Evolutionary conservation across 2,329 filamentous ascomycete genomes (phyloP), one percentile per base, ranked within the genome.

Genomic region (Claviceps africana): DNA sequence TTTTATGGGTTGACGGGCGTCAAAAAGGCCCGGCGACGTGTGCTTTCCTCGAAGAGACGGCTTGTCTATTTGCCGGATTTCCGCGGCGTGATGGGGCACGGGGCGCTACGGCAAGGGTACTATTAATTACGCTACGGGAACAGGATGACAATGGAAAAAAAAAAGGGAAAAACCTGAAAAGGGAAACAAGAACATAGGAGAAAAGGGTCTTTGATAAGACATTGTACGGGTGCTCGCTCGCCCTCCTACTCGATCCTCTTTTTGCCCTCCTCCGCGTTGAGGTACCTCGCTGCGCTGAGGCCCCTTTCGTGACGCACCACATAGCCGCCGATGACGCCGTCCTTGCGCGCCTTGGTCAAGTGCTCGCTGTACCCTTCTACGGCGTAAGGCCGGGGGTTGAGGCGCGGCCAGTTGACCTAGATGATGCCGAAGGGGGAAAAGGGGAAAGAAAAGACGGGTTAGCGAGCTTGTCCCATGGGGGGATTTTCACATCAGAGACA

Each of bases 321-420:
- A 55, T 95, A 78, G 15, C 79, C 71, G 3, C 93, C 93, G 47
- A 97, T 77, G 19, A 98, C 67, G 54, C 82, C 79, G 64, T 95
- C 88, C 64, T 93, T 89, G 57, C 83, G 77, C 13, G 90, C 89
- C 64, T 88, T 86, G 59, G 77, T 76, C 58, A 95, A 81, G 50
- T 91, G 87, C 60, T 96, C 89, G 61, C 88, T 83, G 67, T 90
- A 95, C 40, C 88, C 88, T 62, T 98, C 93, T 7, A 81, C 78
- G 2, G 88, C 90, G 69, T 86, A 94, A 2, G 87, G 81, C 17
- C 88, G 83, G 11, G 89, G 90, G 67, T 94, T 95, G 47, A 98
- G 79, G 65, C 95, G 96, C 10, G 93, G 93, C 93, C 94, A 98
- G 70, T 96, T 97, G 59, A 96, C 90, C 89, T 95, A 56, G 45